These are phyloP conservation scores for Cercospora sp. DNA, from an alignment of 2,329 filamentous ascomycete species.

Conservation along the genomic window DNA sequence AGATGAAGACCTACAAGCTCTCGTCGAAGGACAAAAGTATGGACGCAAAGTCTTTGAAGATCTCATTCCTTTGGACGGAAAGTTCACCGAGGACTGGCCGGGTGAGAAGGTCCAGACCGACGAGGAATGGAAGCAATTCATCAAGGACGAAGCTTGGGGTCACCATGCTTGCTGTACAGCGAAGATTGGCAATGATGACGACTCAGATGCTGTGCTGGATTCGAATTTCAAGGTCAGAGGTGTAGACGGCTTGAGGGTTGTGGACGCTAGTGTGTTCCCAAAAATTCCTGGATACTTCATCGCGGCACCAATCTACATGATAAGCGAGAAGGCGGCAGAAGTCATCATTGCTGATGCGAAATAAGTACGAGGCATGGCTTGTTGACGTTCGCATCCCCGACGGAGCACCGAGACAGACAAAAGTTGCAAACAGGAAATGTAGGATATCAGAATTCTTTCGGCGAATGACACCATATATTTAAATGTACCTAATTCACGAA, in stretches of 20 bases:
- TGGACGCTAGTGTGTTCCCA: constrained; percentile 61
- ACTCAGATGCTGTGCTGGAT: constrained; percentile 58
- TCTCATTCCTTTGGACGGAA: constrained; percentile 44
- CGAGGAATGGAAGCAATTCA: constrained; percentile 49
- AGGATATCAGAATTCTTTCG: not conserved
- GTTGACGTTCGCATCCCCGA: no score
- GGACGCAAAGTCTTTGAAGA: constrained; percentile 43
- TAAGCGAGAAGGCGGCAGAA: constrained; percentile 62
- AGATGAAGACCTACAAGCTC: constrained; percentile 44
- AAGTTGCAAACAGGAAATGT: not conserved
- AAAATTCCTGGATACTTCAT: constrained; percentile 57
- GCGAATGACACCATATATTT: no score
- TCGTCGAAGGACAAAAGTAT: constrained; percentile 57
- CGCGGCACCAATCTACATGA: constrained; percentile 55
- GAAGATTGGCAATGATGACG: constrained; percentile 56
- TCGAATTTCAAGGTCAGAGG: constrained; percentile 28
- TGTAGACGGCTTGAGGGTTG: constrained; percentile 57
- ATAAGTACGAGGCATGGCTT: not conserved
- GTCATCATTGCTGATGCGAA: constrained; percentile 45
- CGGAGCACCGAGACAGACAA: not conserved
- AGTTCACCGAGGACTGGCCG: constrained; percentile 47
- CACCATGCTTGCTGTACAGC: constrained; percentile 59
- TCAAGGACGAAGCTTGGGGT: constrained; percentile 54
- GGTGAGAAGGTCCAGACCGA: constrained; percentile 45
- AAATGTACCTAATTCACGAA: not conserved